A percentile compares a stretch with the other conserved stretches of the same genome.
phyloP scores from a whole-genome alignment of 176 grass and related monocot species.

The Oropetium thomaeum region DNA sequence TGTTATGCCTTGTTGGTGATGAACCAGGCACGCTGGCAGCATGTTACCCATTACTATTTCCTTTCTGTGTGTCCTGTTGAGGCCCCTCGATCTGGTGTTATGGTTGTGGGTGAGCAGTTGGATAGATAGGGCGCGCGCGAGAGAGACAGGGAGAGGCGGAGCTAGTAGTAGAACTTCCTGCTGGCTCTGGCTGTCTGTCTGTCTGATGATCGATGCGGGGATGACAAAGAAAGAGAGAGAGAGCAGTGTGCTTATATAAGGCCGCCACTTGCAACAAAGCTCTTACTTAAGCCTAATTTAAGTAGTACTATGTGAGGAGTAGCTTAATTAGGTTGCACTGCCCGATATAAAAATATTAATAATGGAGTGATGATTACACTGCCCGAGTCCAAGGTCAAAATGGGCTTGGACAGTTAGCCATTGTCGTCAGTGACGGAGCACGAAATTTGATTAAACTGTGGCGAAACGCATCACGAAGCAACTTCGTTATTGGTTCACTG shows the following conservation, averaged over 20 bases:
- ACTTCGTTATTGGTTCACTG: no score
- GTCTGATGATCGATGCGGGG: slow-evolving; percentile 8
- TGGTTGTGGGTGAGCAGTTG: not conserved
- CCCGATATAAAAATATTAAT: no score
- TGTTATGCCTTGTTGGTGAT: slow-evolving; percentile 38
- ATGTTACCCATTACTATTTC: slow-evolving; percentile 72
- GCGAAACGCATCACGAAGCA: no score
- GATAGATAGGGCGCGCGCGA: not conserved
- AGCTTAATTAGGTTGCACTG: slow-evolving; percentile 36
- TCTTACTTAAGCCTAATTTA: not conserved
- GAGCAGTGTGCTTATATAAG: slow-evolving; percentile 46
- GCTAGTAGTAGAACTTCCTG: no score
- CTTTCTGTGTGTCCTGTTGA: not conserved
- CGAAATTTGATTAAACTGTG: no score
- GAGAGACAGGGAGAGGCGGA: not conserved
- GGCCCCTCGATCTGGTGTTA: not conserved
- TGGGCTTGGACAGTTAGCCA: slow-evolving; percentile 22
- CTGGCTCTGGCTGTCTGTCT: slow-evolving; percentile 14
- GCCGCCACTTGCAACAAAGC: not conserved
- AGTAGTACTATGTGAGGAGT: slow-evolving; percentile 16
- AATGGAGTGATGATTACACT: slow-evolving; percentile 12
- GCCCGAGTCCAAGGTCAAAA: slow-evolving; percentile 21
- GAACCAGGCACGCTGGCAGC: slow-evolving; percentile 53
- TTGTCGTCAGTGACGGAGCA: no score
- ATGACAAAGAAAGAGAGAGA: slow-evolving; percentile 16